A percentile compares a stretch with the other conserved stretches of the same genome.
Conservation (phyloP, 192 early-diverging fungal genomes). For the Coemansia sp. region DNA sequence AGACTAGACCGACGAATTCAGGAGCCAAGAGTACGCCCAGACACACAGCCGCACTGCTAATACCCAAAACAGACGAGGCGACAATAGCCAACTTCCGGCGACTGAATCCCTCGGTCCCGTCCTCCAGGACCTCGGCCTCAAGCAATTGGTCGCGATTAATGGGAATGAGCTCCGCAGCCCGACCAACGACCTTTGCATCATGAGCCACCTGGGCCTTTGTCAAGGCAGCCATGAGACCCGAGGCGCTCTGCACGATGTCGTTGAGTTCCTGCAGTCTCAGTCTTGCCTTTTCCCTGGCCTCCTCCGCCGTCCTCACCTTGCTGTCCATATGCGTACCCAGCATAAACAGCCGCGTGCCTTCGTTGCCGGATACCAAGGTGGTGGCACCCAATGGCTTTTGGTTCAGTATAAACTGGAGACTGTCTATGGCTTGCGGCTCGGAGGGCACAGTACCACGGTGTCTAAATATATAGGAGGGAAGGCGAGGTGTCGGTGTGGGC, state of each 20-base stretch:
- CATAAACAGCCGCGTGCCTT: background rate
- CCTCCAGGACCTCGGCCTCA: background rate
- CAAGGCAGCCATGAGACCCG: slow-evolving; percentile 7
- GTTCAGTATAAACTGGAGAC: slow-evolving; percentile 24
- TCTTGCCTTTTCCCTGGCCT: slow-evolving; percentile 8
- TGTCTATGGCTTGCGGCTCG: slow-evolving; percentile 17
- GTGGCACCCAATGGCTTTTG: slow-evolving; percentile 15
- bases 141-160: background rate
- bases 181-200: background rate
- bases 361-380: background rate
- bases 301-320: slow-evolving; percentile 14
- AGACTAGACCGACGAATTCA: background rate
- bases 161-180: background rate
- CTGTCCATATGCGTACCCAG: background rate
- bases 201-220: background rate
- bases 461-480: slow-evolving; percentile 10
- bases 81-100: background rate
- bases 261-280: slow-evolving; percentile 13
- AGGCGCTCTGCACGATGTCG: slow-evolving; percentile 15
- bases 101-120: background rate
- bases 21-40: background rate
- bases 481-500: background rate
- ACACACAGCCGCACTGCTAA: background rate
- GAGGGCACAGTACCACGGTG: slow-evolving; percentile 10
- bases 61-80: background rate